Percentiles rank a stretch among this genome's conserved stretches.
These are phyloP conservation scores for Camillea tinctor DNA, from an alignment of 2,329 filamentous ascomycete genomes.

Conservation along the genomic window DNA sequence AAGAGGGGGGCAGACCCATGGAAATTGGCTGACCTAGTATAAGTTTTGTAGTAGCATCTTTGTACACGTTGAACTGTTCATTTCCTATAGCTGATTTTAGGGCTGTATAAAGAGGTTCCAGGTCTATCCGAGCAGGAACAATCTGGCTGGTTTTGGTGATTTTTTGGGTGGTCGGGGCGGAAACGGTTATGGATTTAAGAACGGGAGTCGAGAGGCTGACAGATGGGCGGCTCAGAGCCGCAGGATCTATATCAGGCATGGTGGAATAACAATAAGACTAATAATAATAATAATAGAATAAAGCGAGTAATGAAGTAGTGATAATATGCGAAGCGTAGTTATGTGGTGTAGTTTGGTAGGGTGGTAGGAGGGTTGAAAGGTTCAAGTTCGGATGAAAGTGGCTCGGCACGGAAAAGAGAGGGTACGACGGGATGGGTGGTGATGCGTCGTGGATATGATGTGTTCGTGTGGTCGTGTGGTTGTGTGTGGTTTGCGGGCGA, in stretches of 20 bases:
- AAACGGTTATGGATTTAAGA: constrained; percentile 57
- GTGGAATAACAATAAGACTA: no score
- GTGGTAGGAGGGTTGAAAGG: constrained; percentile 5
- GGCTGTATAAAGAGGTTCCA: constrained; percentile 62
- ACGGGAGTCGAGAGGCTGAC: constrained; percentile 58
- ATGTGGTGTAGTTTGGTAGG: constrained; percentile 10
- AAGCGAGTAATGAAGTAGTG: constrained; percentile 3
- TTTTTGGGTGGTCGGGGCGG: constrained; percentile 49
- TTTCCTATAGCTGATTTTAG: constrained; percentile 58
- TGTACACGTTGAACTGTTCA: constrained; percentile 65
- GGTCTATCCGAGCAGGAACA: constrained; percentile 64
- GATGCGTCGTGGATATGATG: constrained; percentile 9
- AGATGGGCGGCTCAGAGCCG: constrained; percentile 63
- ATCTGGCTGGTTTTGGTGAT: constrained; percentile 59
- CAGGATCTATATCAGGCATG: constrained; percentile 71
- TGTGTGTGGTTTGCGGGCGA: constrained; percentile 15
- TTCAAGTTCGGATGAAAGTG: constrained; percentile 16
- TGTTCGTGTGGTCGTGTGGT: no score
- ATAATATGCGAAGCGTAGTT: no score
- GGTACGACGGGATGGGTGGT: constrained; percentile 20
- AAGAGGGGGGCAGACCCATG: not conserved
- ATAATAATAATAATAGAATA: no score
- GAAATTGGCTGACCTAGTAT: constrained; percentile 51
- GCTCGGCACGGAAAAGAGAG: constrained; percentile 24
- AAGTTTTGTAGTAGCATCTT: constrained; percentile 62